Evolutionary conservation across 345 rosid species (phyloP), one percentile per base, ranked within the genome.

Genomic region (Rubroshorea leprosula): DNA sequence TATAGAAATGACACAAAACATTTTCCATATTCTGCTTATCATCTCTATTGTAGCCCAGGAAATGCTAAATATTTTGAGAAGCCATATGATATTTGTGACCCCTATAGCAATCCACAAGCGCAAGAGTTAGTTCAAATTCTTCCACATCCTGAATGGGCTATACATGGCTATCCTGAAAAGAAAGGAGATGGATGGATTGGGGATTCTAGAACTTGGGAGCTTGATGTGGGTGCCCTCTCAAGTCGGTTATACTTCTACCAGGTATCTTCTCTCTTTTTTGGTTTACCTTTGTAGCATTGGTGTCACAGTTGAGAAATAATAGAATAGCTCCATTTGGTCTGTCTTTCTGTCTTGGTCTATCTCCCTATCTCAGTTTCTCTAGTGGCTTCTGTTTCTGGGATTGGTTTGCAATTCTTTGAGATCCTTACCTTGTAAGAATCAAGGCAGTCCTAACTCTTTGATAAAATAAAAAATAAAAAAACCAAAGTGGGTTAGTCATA

Each of bases 21-120:
- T 20, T 76, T 76, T 56, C 76, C 78, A 20, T 72, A 67, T 48
- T 52, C 55, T n/a, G 83, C 83, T 18, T 76, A 76, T 54, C 78
- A 79, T 46, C 43, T 72, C 1, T 65, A 75, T 51, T 76, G 83
- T 47, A 66, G 71, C 27, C 80, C 80, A 3, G 83, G 78, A 16
- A 76, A 73, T 62, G 78, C 72, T 43, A 67, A 64, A 52, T 65
- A 55, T 10, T 65, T 69, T 18, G 80, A 76, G 63, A 13, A 48
- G 8, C 83, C 80, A 2, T 55, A 62, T 18, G 62, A 57, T 1
- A 45, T 61, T 9, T 73, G 83, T 8, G 83, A 79, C 46, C 74
- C 83, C 41, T 73, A 76, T 6, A 76, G 83, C 67, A 76, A 79
- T 47, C 83, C 83, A 45, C 83, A 79, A 21, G 67, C 83, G 19